These are phyloP conservation scores for Rubroshorea leprosula DNA, from an alignment of 345 rosid species.

Conservation along the genomic window DNA sequence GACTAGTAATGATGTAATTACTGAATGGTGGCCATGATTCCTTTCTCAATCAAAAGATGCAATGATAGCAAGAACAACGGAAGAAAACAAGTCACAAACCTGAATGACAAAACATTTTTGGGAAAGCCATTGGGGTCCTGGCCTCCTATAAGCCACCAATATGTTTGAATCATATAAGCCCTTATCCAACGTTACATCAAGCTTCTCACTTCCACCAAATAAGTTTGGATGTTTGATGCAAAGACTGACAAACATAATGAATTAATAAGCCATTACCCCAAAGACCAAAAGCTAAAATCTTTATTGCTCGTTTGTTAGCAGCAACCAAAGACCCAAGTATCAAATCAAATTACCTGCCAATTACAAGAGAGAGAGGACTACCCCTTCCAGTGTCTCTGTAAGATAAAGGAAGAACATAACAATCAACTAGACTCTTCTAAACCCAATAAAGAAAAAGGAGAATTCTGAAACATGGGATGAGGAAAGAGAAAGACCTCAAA, in stretches of 20 bases:
- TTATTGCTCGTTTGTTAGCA: no score
- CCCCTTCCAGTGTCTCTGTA: slow-evolving; percentile 49
- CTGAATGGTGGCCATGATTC: background rate
- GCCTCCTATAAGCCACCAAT: slow-evolving; percentile 80
- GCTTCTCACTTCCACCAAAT: slow-evolving; percentile 98
- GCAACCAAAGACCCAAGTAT: no score
- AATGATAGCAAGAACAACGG: background rate
- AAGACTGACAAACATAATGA: slow-evolving; percentile 47
- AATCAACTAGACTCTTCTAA: background rate
- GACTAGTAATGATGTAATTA: background rate
- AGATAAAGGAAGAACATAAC: slow-evolving; percentile 14
- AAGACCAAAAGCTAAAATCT: background rate
- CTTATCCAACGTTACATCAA: slow-evolving; percentile 89
- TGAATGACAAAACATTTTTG: slow-evolving; percentile 82
- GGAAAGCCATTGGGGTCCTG: slow-evolving; percentile 87
- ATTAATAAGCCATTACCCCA: slow-evolving; percentile 12
- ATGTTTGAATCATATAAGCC: slow-evolving; percentile 85
- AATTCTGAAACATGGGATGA: background rate
- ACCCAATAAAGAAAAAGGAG: background rate
- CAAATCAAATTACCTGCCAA: slow-evolving; percentile 63
- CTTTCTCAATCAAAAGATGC: background rate
- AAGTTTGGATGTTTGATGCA: slow-evolving; percentile 90
- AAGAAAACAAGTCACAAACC: slow-evolving; percentile 26
- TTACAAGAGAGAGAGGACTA: slow-evolving; percentile 81
- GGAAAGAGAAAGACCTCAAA: slow-evolving; percentile 48